Percentiles rank a stretch among this genome's conserved stretches.
Conservation (phyloP, 2,329 filamentous ascomycete genomes). For the Fusarium metavorans region DNA sequence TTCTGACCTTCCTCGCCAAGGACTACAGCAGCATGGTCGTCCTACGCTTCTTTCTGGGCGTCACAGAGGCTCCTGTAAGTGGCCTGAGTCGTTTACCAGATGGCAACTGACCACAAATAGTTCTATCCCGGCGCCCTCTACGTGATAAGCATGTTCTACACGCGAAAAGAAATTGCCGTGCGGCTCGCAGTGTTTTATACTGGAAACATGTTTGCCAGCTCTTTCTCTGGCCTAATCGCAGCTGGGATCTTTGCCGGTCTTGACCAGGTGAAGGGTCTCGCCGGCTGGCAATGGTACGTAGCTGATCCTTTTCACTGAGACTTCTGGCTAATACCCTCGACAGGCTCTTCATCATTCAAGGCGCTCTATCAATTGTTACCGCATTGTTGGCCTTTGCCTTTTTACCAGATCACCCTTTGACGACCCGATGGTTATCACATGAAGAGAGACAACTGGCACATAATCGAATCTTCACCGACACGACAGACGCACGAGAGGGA, state of each 20-base stretch:
- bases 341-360: constrained; percentile 48
- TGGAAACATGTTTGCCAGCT: constrained; percentile 50
- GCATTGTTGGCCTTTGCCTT: constrained; percentile 49
- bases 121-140: constrained; percentile 48
- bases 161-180: constrained; percentile 58
- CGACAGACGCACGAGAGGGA: constrained; percentile 46
- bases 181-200: constrained; percentile 59
- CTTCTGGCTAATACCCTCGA: not conserved
- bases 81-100: too few relatives aligned
- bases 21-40: constrained; percentile 57
- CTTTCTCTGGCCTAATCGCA: constrained; percentile 59
- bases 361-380: constrained; percentile 42
- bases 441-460: constrained; percentile 57
- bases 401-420: constrained; percentile 53
- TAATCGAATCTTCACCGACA: constrained; percentile 50
- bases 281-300: constrained; percentile 46
- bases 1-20: constrained; percentile 55
- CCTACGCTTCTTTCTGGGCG: constrained; percentile 55
- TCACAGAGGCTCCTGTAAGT: constrained; percentile 53
- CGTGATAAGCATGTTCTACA: constrained; percentile 66
- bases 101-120: too few relatives aligned
- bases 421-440: constrained; percentile 50
- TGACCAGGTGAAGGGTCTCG: constrained; percentile 39
- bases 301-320: too few relatives aligned
- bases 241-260: constrained; percentile 54